Base-by-base conservation (phyloP, 176 grass and related monocot species). In the Leersia perrieri region DNA sequence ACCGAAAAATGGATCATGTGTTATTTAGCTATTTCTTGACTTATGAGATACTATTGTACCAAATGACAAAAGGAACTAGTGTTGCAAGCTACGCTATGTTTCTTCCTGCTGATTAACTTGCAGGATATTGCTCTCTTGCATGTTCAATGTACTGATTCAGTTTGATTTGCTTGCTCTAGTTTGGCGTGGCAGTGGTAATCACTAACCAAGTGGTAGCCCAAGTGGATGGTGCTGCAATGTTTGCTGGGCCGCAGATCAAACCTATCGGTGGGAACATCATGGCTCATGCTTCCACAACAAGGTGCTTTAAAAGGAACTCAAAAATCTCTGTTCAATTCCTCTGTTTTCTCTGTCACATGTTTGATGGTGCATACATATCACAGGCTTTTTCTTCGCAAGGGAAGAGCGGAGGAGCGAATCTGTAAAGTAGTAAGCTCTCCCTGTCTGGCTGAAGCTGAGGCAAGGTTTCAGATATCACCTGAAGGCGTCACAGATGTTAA, bases 221-320 rank as follows among this genome's bases (percentile, higher is more conserved):
- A 94, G 89, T 94, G 40, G 89, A 94, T 89, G 89, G 92, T 23
- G 70, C 83, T 49, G 92, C 89, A 13, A 82, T 89, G 40, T 94
- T 94, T 82, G 86, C 92, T 20, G 92, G 92, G 33, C 89, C 89
- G 9, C 92, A 89, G 74, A 78, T 91, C 64, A 94, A 94, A 39
- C 92, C 92, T 27, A 89, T 94, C 63, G 89, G 92, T 20, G 92
- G 92, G 69, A 94, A 94, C 61, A 94, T 94, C 51, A 94, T 94
- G 89, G 89, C 89, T 36, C 89, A 91, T 67, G 92, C 92, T 82
- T 91, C 87, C 49, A 90, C 88, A 58, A 90, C 83, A 20, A 86
- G 92, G 92, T 94, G 27, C 26, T 63, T 16, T 30, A 38, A 1
- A 20, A 84, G 69, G 39, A 88, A 72, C 14, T 35, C 66, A n/a